Evolutionary conservation across 495 filamentous ascomycete genomes (phyloP), one percentile per base, ranked within the genome.

Genomic region (Penicillium manginii): DNA sequence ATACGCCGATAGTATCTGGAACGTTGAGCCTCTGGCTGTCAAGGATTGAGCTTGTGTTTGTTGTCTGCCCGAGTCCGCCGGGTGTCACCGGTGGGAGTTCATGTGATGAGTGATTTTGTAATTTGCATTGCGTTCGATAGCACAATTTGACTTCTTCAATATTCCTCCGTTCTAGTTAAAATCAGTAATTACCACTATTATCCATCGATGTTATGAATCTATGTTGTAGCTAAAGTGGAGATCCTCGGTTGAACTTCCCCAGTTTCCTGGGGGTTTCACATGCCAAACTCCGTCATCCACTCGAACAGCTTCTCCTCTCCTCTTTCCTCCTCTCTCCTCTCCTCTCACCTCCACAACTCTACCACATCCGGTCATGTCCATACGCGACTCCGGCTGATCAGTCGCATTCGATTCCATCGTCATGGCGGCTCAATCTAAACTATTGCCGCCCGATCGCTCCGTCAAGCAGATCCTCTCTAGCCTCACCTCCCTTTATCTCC

Each of bases 1-100:
- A 83, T 98, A 98, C 76, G 93, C 94, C 12, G 93, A 98, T 73
- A 87, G 81, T 50, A 97, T 98, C 67, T 98, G 94, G 93, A 98
- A 97, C 62, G 73, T 96, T 29, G 93, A 98, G 80, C 91, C 93
- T 5, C 70, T 93, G 23, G 66, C 45, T 17, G 66, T 77, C 12
- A 63, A 65, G 57, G 68, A 77, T 22, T 73, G 57, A 46, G 40
- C 3, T 40, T n/a, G 31, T 33, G 31, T 12, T 37, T 14, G 35
- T n/a, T 37, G 15, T 12, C 0, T 37, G 35, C 5, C 26, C 6
- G 26, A 29, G 26, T 29, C 26, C 26, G 2, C 26, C 26, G 26
- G 26, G 26, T 29, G 3, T 29, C 12, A n/a, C 15, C 35, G 9
- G 35, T 37, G 35, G 12, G 35, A 6, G 14, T 6, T 37, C 35